phyloP scores from a whole-genome alignment of 2,329 filamentous ascomycete genomes.

The Aplosporella prunicola region DNA sequence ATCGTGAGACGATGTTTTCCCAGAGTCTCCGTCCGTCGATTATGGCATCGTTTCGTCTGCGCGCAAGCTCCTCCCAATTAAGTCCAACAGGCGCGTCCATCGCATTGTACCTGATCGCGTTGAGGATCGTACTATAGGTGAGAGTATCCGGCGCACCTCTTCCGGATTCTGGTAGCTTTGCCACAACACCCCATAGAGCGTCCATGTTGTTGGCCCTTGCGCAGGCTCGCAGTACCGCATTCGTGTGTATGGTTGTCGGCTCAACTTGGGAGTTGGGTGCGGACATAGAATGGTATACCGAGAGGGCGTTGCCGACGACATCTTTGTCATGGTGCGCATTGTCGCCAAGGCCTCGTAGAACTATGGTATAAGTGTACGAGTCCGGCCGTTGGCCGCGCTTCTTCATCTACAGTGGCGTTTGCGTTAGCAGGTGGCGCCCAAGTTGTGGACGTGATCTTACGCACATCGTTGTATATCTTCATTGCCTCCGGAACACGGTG shows the following conservation, averaged over 20 bases:
- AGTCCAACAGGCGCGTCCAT: not conserved
- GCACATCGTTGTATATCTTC: conserved; percentile 80
- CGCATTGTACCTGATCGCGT: conserved; percentile 53
- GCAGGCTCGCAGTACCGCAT: conserved; percentile 79
- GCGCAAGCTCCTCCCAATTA: conserved; percentile 18
- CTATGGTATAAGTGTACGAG: conserved; percentile 70
- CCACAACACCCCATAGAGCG: conserved; percentile 65
- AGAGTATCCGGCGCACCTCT: conserved; percentile 54
- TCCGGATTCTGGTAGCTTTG: conserved; percentile 58
- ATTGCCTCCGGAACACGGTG: conserved; percentile 55
- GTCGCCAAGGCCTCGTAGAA: conserved; percentile 64
- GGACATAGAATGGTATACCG: conserved; percentile 68
- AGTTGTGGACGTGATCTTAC: conserved; percentile 12
- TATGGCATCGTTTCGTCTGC: conserved; percentile 39
- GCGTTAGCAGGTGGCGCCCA: conserved; percentile 13
- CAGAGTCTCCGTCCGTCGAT: conserved; percentile 65
- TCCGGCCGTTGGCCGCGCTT: conserved; percentile 77
- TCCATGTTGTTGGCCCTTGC: conserved; percentile 66
- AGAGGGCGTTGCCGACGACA: conserved; percentile 59
- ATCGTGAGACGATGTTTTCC: conserved; percentile 68
- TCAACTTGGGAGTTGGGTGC: conserved; percentile 53
- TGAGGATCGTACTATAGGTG: conserved; percentile 78
- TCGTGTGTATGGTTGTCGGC: conserved; percentile 73
- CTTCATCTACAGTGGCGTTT: conserved; percentile 64
- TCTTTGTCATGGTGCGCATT: conserved; percentile 46